These are phyloP conservation scores for Fusarium sp. DNA, from an alignment of 2,329 filamentous ascomycete genomes.

Conservation along the genomic window DNA sequence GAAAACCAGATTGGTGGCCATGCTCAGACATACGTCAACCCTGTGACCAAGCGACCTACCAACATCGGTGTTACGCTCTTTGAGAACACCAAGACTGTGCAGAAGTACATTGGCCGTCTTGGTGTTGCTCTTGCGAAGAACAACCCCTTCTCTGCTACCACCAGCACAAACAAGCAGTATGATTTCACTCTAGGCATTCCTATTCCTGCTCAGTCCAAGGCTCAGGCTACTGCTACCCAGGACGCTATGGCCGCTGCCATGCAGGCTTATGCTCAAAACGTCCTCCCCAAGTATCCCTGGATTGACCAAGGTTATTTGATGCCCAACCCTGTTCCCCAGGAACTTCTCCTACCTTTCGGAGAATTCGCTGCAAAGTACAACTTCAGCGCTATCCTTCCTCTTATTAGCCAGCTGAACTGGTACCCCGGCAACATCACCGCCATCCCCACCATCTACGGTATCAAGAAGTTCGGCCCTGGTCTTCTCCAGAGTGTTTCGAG, in stretches of 20 bases:
- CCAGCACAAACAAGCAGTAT: not conserved
- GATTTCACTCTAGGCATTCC: conserved; percentile 32
- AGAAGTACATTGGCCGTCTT: conserved; percentile 26
- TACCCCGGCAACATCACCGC: conserved; percentile 29
- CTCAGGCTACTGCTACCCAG: not conserved
- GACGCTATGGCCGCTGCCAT: conserved; percentile 6
- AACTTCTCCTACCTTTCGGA: conserved; percentile 27
- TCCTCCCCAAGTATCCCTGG: conserved; percentile 32
- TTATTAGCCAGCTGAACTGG: conserved; percentile 29
- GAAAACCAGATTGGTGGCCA: conserved; percentile 33
- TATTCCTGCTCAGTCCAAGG: conserved; percentile 6
- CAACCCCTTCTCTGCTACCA: not conserved
- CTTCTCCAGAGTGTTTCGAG: conserved; percentile 10
- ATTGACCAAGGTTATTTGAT: conserved; percentile 33
- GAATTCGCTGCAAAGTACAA: conserved; percentile 26
- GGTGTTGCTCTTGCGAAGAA: not conserved
- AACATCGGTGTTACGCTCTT: conserved; percentile 30
- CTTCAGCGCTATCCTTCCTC: conserved; percentile 20
- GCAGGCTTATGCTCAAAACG: conserved; percentile 6
- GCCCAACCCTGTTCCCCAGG: conserved; percentile 24
- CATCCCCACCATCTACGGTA: conserved; percentile 25
- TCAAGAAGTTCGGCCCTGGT: conserved; percentile 31
- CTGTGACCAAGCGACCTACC: not conserved
- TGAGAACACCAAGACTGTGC: conserved; percentile 17
- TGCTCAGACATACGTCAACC: conserved; percentile 33